Evolutionary conservation across 805 yeast species (phyloP).

Genomic region (Candida sphagnicola): DNA sequence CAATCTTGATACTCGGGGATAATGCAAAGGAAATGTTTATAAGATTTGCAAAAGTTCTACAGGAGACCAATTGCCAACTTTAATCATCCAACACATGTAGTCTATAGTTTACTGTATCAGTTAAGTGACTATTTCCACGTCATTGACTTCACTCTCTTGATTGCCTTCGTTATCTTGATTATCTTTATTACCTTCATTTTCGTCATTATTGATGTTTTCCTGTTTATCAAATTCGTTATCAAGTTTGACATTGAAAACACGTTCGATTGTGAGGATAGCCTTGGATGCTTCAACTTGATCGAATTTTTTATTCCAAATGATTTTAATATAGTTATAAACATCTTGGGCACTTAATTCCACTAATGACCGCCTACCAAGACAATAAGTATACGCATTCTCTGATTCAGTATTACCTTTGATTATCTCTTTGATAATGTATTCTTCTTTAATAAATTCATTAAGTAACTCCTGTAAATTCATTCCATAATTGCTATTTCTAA

Average conservation of each 20-base stretch:
- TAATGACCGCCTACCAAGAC: slow-evolving; percentile 29
- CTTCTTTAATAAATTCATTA: slow-evolving; percentile 23
- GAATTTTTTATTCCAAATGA: slow-evolving; percentile 21
- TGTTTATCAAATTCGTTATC: slow-evolving; percentile 5
- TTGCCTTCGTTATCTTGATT: no score
- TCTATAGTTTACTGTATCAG: no score
- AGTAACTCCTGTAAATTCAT: slow-evolving; percentile 19
- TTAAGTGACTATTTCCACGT: no score
- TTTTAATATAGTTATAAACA: slow-evolving; percentile 22
- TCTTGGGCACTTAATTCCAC: slow-evolving; percentile 28
- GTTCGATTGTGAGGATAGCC: slow-evolving; percentile 19
- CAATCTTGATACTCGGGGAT: no score
- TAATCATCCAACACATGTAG: no score
- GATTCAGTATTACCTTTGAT: slow-evolving; percentile 11
- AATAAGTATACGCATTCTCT: slow-evolving; percentile 18
- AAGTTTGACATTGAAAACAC: slow-evolving; percentile 17
- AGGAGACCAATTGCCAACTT: no score
- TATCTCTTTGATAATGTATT: slow-evolving; percentile 20
- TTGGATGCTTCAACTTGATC: slow-evolving; percentile 15
- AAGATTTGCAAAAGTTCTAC: no score
- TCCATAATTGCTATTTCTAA: slow-evolving; percentile 17
- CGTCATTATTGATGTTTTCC: slow-evolving; percentile 3
- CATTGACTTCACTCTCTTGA: no score
- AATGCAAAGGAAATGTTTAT: no score
- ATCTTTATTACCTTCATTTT: no score